Evolutionary conservation across 2,329 filamentous ascomycete species (phyloP).

Genomic region (Fusarium sp.): DNA sequence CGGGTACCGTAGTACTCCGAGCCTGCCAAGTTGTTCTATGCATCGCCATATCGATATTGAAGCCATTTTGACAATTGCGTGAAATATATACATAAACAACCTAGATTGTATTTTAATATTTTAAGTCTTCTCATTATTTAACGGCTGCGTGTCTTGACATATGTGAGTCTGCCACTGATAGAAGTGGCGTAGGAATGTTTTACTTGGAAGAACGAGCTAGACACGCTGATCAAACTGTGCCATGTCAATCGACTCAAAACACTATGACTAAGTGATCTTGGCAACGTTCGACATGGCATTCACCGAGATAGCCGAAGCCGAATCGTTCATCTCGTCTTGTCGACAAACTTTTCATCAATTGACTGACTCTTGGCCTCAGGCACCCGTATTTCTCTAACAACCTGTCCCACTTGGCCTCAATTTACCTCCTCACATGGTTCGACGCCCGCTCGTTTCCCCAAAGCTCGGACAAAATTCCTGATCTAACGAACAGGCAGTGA

Average conservation of each 20-base stretch:
- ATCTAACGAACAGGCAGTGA: conserved; percentile 25
- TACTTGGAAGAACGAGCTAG: not conserved
- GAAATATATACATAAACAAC: no score
- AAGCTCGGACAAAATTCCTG: conserved; percentile 10
- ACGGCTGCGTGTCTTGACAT: not conserved
- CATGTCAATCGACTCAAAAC: not conserved
- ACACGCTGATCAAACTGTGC: not conserved
- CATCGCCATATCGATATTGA: no score
- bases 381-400: not conserved
- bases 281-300: not conserved
- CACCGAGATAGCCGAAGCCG: not conserved
- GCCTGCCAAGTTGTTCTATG: no score
- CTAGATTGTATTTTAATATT: not conserved
- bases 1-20: no score
- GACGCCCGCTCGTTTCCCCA: not conserved
- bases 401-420: not conserved
- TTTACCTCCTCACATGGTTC: not conserved
- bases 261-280: not conserved
- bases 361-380: not conserved
- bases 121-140: no score
- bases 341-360: not conserved
- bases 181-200: not conserved
- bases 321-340: not conserved
- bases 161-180: no score
- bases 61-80: no score